These are phyloP conservation scores for Skeletonema grethae DNA, from an alignment of 108 stramenopile genomes.

Conservation along the genomic window DNA sequence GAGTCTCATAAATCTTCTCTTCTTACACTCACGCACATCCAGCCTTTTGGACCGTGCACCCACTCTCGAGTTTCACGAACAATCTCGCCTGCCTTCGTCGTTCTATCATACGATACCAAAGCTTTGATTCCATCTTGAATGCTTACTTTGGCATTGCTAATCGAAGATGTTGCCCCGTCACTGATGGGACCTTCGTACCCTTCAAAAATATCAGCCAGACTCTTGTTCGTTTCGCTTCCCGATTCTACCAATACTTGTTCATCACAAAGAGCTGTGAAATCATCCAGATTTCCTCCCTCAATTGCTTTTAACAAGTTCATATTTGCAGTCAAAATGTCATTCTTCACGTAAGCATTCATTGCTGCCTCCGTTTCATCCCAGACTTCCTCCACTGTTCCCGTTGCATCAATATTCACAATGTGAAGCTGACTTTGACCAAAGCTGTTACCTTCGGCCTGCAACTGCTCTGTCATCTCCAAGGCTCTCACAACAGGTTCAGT, in stretches of 20 bases:
- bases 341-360: constrained; percentile 64
- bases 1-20: constrained; percentile 7
- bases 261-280: constrained; percentile 45
- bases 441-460: constrained; percentile 28
- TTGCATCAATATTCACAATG: constrained; percentile 64
- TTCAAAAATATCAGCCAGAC: not conserved
- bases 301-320: constrained; percentile 51
- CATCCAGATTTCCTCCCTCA: constrained; percentile 41
- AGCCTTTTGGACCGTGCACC: constrained; percentile 34
- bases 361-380: constrained; percentile 69
- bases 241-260: constrained; percentile 41
- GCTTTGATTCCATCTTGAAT: constrained; percentile 68
- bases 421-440: constrained; percentile 35
- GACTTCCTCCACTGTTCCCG: constrained; percentile 72
- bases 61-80: constrained; percentile 33
- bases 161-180: constrained; percentile 8
- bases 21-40: constrained; percentile 32
- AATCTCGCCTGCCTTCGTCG: constrained; percentile 7
- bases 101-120: constrained; percentile 63
- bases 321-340: constrained; percentile 79
- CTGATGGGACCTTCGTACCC: constrained; percentile 36
- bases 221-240: constrained; percentile 7
- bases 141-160: constrained; percentile 54
- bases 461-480: constrained; percentile 46
- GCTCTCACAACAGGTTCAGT: constrained; percentile 84